Percentiles rank a stretch among this genome's conserved stretches.
These are phyloP conservation scores for Auxenochlorella pyrenoidosa DNA, from an alignment of 139 green algal species.

Conservation along the genomic window DNA sequence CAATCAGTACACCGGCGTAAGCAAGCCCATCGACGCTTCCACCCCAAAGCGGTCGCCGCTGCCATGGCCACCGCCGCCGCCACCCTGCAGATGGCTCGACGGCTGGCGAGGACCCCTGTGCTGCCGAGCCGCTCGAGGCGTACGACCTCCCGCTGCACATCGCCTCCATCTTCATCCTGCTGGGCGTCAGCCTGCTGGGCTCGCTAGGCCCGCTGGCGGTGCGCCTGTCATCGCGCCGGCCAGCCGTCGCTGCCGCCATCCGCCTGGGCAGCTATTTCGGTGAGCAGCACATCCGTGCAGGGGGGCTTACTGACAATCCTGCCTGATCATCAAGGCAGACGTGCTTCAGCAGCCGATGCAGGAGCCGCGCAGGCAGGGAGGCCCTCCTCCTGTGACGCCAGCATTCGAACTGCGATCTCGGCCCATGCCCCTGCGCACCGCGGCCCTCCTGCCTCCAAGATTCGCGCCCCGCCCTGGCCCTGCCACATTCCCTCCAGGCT, in stretches of 20 bases:
- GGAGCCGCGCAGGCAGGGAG: not conserved
- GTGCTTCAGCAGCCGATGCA: no score
- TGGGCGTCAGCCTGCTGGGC: constrained; percentile 22
- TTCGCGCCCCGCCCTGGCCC: no score
- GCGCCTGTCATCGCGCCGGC: not conserved
- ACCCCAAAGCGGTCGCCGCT: no score
- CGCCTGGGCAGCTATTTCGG: constrained; percentile 5
- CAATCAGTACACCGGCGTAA: no score
- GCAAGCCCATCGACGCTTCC: no score
- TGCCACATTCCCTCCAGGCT: not conserved
- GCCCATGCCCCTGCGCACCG: no score
- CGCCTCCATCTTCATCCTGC: constrained; percentile 37
- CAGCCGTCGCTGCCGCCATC: not conserved
- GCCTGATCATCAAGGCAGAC: no score
- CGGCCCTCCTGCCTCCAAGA: no score
- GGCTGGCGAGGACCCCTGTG: not conserved
- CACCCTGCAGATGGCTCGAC: not conserved
- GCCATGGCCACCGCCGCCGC: not conserved
- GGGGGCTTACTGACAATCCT: no score
- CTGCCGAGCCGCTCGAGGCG: not conserved
- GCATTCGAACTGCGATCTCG: no score
- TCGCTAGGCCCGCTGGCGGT: constrained; percentile 10
- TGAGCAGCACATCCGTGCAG: not conserved
- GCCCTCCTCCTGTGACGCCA: no score
- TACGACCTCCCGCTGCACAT: constrained; percentile 35